Evolutionary conservation across 768 basidiomycete species (phyloP), one percentile per base, ranked within the genome.

Genomic region (Sarcomyxa edulis): DNA sequence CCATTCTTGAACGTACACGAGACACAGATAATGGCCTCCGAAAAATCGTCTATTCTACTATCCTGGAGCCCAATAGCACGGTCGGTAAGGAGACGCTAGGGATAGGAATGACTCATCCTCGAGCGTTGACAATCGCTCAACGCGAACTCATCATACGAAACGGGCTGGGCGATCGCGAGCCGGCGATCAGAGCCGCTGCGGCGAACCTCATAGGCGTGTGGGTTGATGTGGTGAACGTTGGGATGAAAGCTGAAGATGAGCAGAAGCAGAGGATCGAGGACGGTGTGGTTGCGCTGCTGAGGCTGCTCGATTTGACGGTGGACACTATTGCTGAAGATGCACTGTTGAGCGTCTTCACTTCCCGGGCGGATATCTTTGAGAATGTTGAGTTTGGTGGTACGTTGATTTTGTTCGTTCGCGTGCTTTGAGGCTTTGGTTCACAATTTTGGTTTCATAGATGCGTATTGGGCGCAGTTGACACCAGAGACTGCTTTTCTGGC

Each of bases 141-240:
- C 69, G 93, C 8, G 86, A 91, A 50, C 64, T 75, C 16, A 74
- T 95, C 32, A 77, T 95, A 2, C 72, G 75, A 14, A 79, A 86
- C 51, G 95, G 95, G 2, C 67, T 97, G 3, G 82, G 87, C 0
- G 95, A 97, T 59, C 76, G 95, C 19, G 91, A 96, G 42, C 64
- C 71, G 0, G 55, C 61, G 2, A 91, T 97, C 2, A 71, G 81
- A 21, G 62, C 71, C 12, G 89, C 88, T 1, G 83, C 92, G 0
- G 80, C 72, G 2, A 71, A 71, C 2, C 72, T 96, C 32, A 59
- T 97, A 11, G 76, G 71, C 0, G 67, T 62, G 6, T 98, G 95
- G 95, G 69, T 89, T 6, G 80, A 88, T 30, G 62, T 68, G 21
- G 68, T 78, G 7, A 66, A 68, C 1, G 38, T 26, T 5, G 16